phyloP scores from a whole-genome alignment of 1,284 basidiomycete genomes.

The Gomphus bonarii region DNA sequence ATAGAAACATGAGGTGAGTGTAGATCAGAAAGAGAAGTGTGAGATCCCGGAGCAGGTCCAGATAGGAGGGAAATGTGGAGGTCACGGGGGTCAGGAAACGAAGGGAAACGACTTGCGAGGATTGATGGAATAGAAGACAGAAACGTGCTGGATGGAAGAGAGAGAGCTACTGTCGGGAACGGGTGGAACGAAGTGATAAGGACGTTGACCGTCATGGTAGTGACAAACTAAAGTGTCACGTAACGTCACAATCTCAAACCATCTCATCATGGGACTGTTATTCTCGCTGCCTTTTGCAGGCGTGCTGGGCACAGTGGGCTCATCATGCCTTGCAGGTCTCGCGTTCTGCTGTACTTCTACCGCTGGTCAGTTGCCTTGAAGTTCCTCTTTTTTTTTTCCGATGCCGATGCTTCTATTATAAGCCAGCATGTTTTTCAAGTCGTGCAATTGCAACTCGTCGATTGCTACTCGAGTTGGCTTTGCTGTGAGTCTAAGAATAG shows the following conservation, averaged over 20 bases:
- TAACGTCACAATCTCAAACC: background rate
- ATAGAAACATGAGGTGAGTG: conserved; percentile 37
- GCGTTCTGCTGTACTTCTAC: conserved; percentile 79
- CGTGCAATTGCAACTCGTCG: conserved; percentile 97
- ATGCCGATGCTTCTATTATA: background rate
- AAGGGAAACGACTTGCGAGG: conserved; percentile 46
- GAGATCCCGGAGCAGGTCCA: conserved; percentile 33
- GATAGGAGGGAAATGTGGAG: conserved; percentile 39
- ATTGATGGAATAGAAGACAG: conserved; percentile 41
- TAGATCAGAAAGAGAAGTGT: conserved; percentile 36
- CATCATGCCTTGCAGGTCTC: conserved; percentile 73
- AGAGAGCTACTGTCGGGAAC: conserved; percentile 61
- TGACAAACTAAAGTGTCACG: conserved; percentile 5
- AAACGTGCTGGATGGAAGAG: conserved; percentile 39
- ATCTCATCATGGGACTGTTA: conserved; percentile 56
- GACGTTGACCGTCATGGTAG: conserved; percentile 28
- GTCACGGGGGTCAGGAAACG: conserved; percentile 36
- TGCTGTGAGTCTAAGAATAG: conserved; percentile 47
- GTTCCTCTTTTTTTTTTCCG: background rate
- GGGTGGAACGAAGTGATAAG: conserved; percentile 69
- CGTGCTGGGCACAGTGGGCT: conserved; percentile 61
- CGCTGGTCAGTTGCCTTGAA: conserved; percentile 42
- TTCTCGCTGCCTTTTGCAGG: conserved; percentile 84
- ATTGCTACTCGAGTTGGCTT: conserved; percentile 97
- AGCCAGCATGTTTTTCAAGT: conserved; percentile 82